phyloP scores from a whole-genome alignment of 2,329 filamentous ascomycete genomes.

The Colletotrichum scovillei region DNA sequence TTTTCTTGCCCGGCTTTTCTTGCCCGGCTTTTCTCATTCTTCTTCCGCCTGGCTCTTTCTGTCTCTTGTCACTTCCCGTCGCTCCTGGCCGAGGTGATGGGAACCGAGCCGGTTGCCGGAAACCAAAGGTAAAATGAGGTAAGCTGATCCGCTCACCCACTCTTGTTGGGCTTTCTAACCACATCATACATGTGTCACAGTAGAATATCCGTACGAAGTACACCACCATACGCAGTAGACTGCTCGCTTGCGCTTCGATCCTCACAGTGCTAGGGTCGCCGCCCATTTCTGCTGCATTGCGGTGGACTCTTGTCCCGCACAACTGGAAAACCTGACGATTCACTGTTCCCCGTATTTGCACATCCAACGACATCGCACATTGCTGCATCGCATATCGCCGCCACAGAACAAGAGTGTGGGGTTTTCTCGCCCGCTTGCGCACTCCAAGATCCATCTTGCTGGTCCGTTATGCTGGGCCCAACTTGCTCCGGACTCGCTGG shows the following conservation, averaged over 20 bases:
- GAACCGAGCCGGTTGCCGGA: constrained; percentile 19
- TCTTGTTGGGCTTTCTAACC: constrained; percentile 13
- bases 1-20: constrained; percentile 14
- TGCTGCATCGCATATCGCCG: background rate
- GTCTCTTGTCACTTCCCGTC: background rate
- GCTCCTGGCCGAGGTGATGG: constrained; percentile 17
- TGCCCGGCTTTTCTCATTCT: background rate
- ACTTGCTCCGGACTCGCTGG: constrained; percentile 12
- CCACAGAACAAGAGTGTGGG: constrained; percentile 19
- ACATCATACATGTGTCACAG: no score
- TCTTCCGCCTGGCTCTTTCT: background rate
- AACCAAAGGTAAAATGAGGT: background rate
- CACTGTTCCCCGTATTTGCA: background rate
- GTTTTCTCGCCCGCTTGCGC: background rate
- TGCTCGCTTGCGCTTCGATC: background rate
- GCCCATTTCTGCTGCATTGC: constrained; percentile 4
- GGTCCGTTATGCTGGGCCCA: background rate
- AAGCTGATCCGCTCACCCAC: background rate
- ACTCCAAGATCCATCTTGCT: background rate
- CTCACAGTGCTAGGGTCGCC: background rate
- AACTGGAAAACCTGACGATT: constrained; percentile 22
- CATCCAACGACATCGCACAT: constrained; percentile 3
- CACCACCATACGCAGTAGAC: no score
- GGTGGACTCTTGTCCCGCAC: constrained; percentile 21
- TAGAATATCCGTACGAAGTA: no score